Percentiles rank a stretch among this genome's conserved stretches.
Evolutionary conservation across 345 rosid species (phyloP).

Genomic region (Cardiospermum halicacabum): DNA sequence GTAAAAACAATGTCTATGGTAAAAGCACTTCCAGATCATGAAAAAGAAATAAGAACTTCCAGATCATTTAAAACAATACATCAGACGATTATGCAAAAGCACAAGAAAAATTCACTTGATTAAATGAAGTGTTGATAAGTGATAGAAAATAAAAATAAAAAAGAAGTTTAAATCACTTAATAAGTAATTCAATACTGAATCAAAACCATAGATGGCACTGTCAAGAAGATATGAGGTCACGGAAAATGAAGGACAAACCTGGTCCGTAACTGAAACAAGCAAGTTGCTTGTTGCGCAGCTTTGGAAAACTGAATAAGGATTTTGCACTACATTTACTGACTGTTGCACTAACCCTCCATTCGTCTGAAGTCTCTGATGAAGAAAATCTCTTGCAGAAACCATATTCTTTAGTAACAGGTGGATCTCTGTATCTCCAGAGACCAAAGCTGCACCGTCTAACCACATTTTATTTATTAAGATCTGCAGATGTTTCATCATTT

Average conservation of each 20-base stretch:
- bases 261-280: conserved; percentile 27
- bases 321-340: conserved; percentile 18
- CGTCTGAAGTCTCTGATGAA: conserved; percentile 27
- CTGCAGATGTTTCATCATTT: conserved; percentile 47
- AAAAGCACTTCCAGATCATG: too few species aligned
- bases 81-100: not conserved
- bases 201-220: not conserved
- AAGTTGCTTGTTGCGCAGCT: conserved; percentile 27
- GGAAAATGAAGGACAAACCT: conserved; percentile 37
- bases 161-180: not conserved
- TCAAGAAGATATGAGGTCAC: not conserved
- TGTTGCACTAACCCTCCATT: conserved; percentile 14
- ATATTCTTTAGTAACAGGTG: conserved; percentile 38
- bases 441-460: conserved; percentile 22
- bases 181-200: not conserved
- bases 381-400: conserved; percentile 39
- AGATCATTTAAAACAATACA: not conserved
- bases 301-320: conserved; percentile 23
- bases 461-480: conserved; percentile 32
- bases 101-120: not conserved
- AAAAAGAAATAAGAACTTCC: not conserved
- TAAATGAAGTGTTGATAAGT: too few species aligned
- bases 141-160: not conserved
- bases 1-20: too few species aligned
- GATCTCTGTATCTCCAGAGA: conserved; percentile 35